Percentiles rank a stretch among this genome's conserved stretches.
These are phyloP conservation scores for Capsella rubella DNA, from an alignment of 441 rosid genomes.

Conservation along the genomic window DNA sequence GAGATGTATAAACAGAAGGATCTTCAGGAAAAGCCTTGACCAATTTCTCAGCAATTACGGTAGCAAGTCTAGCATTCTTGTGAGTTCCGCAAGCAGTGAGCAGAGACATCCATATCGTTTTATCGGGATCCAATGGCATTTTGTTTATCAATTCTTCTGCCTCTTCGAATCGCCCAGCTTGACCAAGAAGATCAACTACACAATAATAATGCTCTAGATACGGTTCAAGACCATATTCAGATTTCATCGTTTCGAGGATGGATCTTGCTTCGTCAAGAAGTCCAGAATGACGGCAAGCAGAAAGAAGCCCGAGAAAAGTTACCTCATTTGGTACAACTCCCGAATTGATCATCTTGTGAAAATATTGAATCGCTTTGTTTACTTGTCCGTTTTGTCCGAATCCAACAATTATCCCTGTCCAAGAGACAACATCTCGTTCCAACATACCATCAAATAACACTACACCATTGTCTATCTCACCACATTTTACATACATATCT, in stretches of 20 bases:
- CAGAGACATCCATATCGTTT: conserved; percentile 73
- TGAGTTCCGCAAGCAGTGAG: conserved; percentile 68
- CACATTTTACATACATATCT: conserved; percentile 74
- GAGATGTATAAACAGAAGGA: conserved; percentile 60
- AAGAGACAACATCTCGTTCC: conserved; percentile 63
- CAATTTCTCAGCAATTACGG: conserved; percentile 51
- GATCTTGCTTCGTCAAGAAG: conserved; percentile 57
- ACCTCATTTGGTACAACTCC: conserved; percentile 71
- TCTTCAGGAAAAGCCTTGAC: conserved; percentile 53
- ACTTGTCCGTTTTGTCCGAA: conserved; percentile 76
- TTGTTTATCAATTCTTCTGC: conserved; percentile 53
- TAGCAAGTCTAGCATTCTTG: conserved; percentile 51
- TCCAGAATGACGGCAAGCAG: conserved; percentile 77
- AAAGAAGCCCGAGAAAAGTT: conserved; percentile 68
- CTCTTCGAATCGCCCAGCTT: conserved; percentile 63
- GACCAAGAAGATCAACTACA: conserved; percentile 72
- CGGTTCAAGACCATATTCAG: conserved; percentile 58
- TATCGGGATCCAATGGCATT: conserved; percentile 68
- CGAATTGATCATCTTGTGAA: conserved; percentile 53
- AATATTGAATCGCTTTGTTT: conserved; percentile 57
- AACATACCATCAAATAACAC: conserved; percentile 49
- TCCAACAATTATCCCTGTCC: conserved; percentile 74
- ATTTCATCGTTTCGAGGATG: conserved; percentile 57
- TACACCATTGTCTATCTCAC: conserved; percentile 61
- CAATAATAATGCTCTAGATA: conserved; percentile 70